Evolutionary conservation across 805 yeast genomes (phyloP).

Genomic region (Sungouiozyma ichnusensis): DNA sequence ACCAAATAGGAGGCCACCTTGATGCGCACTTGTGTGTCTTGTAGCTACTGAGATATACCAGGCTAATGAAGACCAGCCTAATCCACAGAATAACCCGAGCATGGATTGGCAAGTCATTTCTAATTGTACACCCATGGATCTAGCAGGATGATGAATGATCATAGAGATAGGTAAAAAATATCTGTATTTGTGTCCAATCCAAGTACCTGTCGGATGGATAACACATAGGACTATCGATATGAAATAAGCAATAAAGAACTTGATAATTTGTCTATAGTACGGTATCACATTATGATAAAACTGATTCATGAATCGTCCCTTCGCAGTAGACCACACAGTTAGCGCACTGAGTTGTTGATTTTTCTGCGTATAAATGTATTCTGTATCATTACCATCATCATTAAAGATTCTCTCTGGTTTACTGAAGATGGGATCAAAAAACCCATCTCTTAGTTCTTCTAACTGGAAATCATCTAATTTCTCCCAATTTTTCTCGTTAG

Average conservation of each 20-base stretch:
- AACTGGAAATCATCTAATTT: constrained; percentile 29
- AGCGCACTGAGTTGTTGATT: no score
- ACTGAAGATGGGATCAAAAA: constrained; percentile 37
- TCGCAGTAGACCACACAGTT: no score
- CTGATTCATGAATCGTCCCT: background rate
- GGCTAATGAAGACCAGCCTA: constrained; percentile 37
- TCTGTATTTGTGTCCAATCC: constrained; percentile 34
- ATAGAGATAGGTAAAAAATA: constrained; percentile 35
- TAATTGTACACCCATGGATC: constrained; percentile 37
- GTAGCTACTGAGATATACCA: constrained; percentile 34
- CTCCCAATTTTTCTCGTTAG: constrained; percentile 21
- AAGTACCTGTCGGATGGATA: constrained; percentile 28
- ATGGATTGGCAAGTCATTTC: constrained; percentile 35
- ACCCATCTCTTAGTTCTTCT: constrained; percentile 40
- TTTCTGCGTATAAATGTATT: background rate
- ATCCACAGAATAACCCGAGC: constrained; percentile 32
- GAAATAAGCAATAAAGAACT: constrained; percentile 33
- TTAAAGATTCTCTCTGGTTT: constrained; percentile 14
- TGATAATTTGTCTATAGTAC: constrained; percentile 7
- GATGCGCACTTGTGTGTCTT: constrained; percentile 31
- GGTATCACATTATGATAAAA: background rate
- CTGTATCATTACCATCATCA: constrained; percentile 2
- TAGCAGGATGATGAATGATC: constrained; percentile 38
- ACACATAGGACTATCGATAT: constrained; percentile 33
- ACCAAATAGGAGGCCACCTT: constrained; percentile 37